Evolutionary conservation across 2,329 filamentous ascomycete species (phyloP), one percentile per base, ranked within the genome.

Genomic region (Pestalotiopsis sp.): DNA sequence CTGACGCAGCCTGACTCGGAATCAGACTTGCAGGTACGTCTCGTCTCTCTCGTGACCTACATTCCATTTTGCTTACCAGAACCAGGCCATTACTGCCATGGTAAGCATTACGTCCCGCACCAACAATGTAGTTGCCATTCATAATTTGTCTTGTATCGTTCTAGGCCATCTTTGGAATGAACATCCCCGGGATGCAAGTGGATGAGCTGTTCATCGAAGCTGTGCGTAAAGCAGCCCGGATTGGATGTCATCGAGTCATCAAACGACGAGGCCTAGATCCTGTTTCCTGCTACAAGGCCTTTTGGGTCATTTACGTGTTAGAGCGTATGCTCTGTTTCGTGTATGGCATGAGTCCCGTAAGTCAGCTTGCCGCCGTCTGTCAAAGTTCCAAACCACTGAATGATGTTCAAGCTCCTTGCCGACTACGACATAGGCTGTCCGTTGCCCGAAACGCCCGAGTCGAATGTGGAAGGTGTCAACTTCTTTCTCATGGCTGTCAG

Each of bases 341-440:
- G 5, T 61, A 61, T 17, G 65, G 52, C 9, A 45, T 31, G 27
- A 67, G 65, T 23, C 52, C 65, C 4, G 56, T 67, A 67, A 38
- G 52, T n/a, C 12, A 39, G 12, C 36, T n/a, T 7, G 6, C 61
- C 12, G 5, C 14, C 36, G 14, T 2, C 31, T 61, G 62, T 52
- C 23, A 17, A n/a, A 58, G n/a, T n/a, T 4, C 20, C 31, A n/a
- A 31, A 4, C n/a, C 3, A 27, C 13, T 38, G n/a, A 36, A 27
- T n/a, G 17, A 38, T 12, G 12, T 45, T 45, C 49, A n/a, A 67
- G 65, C 25, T 67, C 5, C 25, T 67, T 20, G 13, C 56, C 36
- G 65, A 67, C 39, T 67, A 67, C 20, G 65, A 67, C 36, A 67
- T 67, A 12, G 65, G 65, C 31, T 67, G 65, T 14, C 65, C 65